Evolutionary conservation across 202 grass and related monocot species (phyloP).

Genomic region (Zoysia matrella): DNA sequence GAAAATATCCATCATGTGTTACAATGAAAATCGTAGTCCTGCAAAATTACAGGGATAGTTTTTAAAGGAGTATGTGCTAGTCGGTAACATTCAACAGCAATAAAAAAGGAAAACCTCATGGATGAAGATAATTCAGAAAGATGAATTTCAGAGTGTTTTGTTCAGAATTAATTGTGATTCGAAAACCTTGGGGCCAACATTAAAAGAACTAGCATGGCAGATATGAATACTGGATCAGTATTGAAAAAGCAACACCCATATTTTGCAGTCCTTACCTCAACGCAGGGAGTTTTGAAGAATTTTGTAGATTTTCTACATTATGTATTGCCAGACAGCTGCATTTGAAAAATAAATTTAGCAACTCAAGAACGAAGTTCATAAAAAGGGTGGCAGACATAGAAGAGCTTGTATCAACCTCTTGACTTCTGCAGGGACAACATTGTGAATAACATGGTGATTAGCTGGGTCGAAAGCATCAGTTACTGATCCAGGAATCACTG

Average conservation of each 20-base stretch:
- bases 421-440: conserved; percentile 62
- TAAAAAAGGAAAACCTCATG: not conserved
- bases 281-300: conserved; percentile 59
- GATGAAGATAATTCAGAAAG: not conserved
- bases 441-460: conserved; percentile 95
- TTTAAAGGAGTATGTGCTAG: not conserved
- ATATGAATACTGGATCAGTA: not conserved
- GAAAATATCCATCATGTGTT: conserved; percentile 80
- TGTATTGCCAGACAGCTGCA: conserved; percentile 71
- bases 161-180: not conserved
- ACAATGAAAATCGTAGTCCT: conserved; percentile 71
- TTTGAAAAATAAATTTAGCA: conserved; percentile 42
- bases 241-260: not conserved
- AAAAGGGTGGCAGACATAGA: not conserved
- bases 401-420: conserved; percentile 66
- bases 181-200: not conserved
- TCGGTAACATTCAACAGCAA: not conserved
- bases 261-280: conserved; percentile 57
- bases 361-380: conserved; percentile 12
- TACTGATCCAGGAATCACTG: conserved; percentile 85
- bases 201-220: not conserved
- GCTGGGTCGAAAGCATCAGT: conserved; percentile 83
- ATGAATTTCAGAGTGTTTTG: not conserved
- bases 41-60: conserved; percentile 10
- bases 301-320: conserved; percentile 65